Base-by-base conservation (phyloP, 2,329 filamentous ascomycete genomes). In the Fusarium sp. region DNA sequence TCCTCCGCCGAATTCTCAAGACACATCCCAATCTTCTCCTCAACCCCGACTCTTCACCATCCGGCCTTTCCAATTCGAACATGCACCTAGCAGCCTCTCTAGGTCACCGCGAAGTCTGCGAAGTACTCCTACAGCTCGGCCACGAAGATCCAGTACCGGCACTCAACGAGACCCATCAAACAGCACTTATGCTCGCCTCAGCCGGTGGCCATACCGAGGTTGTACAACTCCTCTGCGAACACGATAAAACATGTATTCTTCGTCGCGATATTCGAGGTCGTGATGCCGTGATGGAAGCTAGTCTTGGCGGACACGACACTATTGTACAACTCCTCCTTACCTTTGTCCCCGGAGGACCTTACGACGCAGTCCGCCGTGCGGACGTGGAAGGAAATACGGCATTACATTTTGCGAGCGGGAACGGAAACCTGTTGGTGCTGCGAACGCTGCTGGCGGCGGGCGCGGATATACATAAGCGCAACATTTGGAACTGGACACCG, bases 361-460 rank as follows among this genome's bases (percentile, higher is more conserved):
- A 81, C 27, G 83, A 83, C 1, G 87, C 88, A 6, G 86, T 93
- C 11, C 84, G 85, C 49, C 84, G 86, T 35, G 84, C 86, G 7
- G 94, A 97, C 77, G 77, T 86, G 3, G 88, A 92, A 64, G 94
- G 94, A n/a, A 96, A 97, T 79, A 97, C 94, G 5, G 93, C 94
- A 1, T 84, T 97, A 46, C 94, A 97, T 82, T 94, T 96, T 82
- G 94, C 94, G 17, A 94, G 91, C 76, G 92, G 92, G 49, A 93
- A 93, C 76, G 94, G 94, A 3, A 92, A 95, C 74, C 81, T 97
- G 49, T 89, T 94, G 59, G 92, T 93, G 1, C 83, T 97, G 60
- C 86, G 94, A 46, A 92, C 94, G 39, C 84, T 97, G 58, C 86
- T 97, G 17, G 90, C 92, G 6, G 93, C 93, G 1, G 94, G 94